Evolutionary conservation across 768 basidiomycete species (phyloP).

Genomic region (Hemileccinum rubropunctum): DNA sequence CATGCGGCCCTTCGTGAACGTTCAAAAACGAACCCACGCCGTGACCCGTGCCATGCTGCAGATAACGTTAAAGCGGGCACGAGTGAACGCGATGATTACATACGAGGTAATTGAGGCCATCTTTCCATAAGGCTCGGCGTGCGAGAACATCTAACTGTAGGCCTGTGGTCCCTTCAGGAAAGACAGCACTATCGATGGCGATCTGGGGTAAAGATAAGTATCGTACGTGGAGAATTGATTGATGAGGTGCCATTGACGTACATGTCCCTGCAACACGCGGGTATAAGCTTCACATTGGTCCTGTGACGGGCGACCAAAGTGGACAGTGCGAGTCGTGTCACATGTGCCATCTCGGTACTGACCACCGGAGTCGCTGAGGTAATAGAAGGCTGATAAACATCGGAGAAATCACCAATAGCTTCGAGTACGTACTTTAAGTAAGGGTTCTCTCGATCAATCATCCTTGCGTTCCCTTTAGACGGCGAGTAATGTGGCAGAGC

Average conservation of each 20-base stretch:
- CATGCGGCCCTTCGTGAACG: slow-evolving; percentile 82
- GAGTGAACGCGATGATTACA: slow-evolving; percentile 24
- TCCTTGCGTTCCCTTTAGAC: slow-evolving; percentile 57
- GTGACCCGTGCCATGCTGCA: slow-evolving; percentile 87
- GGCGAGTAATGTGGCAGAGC: slow-evolving; percentile 94
- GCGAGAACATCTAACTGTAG: slow-evolving; percentile 83
- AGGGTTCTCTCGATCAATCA: slow-evolving; percentile 76
- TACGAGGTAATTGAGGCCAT: slow-evolving; percentile 78
- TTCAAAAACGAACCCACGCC: slow-evolving; percentile 86
- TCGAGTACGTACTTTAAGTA: slow-evolving; percentile 75
- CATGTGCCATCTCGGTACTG: slow-evolving; percentile 90
- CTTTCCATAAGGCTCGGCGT: slow-evolving; percentile 84
- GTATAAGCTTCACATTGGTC: slow-evolving; percentile 92
- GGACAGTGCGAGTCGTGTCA: slow-evolving; percentile 78
- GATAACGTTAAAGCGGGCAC: slow-evolving; percentile 15
- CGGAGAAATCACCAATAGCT: slow-evolving; percentile 10
- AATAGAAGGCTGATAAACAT: slow-evolving; percentile 12
- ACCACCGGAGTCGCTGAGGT: slow-evolving; percentile 82
- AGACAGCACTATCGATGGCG: slow-evolving; percentile 85
- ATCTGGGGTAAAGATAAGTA: slow-evolving; percentile 50
- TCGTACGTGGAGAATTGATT: slow-evolving; percentile 12
- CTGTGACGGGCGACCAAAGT: slow-evolving; percentile 84
- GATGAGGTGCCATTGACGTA: slow-evolving; percentile 42
- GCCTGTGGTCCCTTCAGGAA: slow-evolving; percentile 88
- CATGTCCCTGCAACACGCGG: slow-evolving; percentile 93